phyloP scores from a whole-genome alignment of 441 rosid genomes.

The Gossypium trilobum region DNA sequence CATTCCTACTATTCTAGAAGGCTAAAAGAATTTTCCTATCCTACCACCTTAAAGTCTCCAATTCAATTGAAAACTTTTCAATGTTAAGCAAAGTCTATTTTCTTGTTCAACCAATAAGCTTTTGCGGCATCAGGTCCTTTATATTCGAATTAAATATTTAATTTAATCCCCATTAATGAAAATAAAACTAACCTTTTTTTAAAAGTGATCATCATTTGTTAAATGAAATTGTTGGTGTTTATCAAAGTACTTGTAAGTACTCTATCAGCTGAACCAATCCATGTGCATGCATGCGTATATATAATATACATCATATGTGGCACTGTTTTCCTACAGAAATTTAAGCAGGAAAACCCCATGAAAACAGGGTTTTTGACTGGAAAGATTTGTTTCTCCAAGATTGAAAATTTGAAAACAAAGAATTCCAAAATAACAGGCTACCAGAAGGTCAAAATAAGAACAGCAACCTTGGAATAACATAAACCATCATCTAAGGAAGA shows the following conservation, averaged over 20 bases:
- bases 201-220: too few relatives aligned
- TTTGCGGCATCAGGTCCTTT: too few relatives aligned
- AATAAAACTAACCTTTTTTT: too few relatives aligned
- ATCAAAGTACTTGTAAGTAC: too few relatives aligned
- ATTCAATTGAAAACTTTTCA: neutral
- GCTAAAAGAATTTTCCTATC: constrained; percentile 14
- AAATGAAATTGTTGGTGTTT: too few relatives aligned
- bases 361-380: neutral
- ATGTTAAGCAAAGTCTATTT: neutral
- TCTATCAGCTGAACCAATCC: too few relatives aligned
- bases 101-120: too few relatives aligned
- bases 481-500: too few relatives aligned
- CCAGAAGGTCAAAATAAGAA: neutral
- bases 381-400: neutral
- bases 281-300: too few relatives aligned
- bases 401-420: neutral
- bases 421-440: neutral
- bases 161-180: too few relatives aligned
- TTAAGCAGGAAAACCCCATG: neutral
- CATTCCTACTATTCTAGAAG: constrained; percentile 17
- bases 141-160: too few relatives aligned
- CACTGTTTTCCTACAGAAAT: neutral
- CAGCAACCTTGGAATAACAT: neutral
- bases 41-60: constrained; percentile 13
- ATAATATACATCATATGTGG: neutral